A percentile compares a stretch with the other conserved stretches of the same genome.
These are phyloP conservation scores for Baorangia bicolor DNA, from an alignment of 768 basidiomycete species.

Conservation along the genomic window DNA sequence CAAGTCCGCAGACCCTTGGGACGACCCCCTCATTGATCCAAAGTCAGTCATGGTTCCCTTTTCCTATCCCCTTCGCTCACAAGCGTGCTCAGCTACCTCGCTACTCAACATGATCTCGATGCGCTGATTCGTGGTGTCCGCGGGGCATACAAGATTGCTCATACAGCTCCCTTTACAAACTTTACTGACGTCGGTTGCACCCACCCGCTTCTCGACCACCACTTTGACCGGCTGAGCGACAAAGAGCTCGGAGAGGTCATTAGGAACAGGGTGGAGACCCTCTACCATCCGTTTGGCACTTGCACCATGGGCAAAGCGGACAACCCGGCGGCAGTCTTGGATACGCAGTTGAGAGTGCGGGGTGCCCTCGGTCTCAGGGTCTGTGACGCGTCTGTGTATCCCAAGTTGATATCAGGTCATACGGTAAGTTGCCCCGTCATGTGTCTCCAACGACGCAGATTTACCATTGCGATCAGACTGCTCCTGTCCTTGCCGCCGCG, in stretches of 20 bases:
- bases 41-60: constrained; percentile 27
- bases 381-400: constrained; percentile 47
- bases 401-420: constrained; percentile 44
- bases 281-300: constrained; percentile 46
- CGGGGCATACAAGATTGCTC: constrained; percentile 37
- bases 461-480: constrained; percentile 20
- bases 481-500: constrained; percentile 31
- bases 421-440: constrained; percentile 34
- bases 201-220: constrained; percentile 38
- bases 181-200: constrained; percentile 34
- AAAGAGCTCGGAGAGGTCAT: constrained; percentile 36
- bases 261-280: constrained; percentile 36
- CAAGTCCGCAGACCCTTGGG: constrained; percentile 41
- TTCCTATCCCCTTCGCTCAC: not conserved
- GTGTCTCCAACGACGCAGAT: not conserved
- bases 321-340: constrained; percentile 42
- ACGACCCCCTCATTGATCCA: constrained; percentile 45
- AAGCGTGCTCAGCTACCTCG: constrained; percentile 38
- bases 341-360: constrained; percentile 42
- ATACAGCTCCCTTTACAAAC: constrained; percentile 38
- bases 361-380: constrained; percentile 44
- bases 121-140: constrained; percentile 42
- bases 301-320: constrained; percentile 39
- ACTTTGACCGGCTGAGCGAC: constrained; percentile 33
- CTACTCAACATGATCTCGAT: constrained; percentile 40